Base-by-base conservation (phyloP, 1,284 basidiomycete genomes). In the Cryptococcus jaspeensis region DNA sequence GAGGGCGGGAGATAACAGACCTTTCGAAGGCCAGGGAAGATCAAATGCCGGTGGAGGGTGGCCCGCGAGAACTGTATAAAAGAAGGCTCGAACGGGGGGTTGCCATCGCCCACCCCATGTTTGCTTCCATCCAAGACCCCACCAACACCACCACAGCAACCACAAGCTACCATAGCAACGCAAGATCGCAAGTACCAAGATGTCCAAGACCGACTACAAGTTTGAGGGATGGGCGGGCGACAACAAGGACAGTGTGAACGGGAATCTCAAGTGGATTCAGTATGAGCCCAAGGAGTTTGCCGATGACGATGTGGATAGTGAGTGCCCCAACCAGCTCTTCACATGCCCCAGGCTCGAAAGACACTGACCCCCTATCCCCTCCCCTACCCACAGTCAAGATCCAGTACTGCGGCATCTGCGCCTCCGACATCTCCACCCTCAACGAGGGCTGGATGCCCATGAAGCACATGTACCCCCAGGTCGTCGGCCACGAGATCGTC, bases 401-500 rank as follows among this genome's bases (percentile, higher is more conserved):
- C 59, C 61, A 63, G 39, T 75, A 70, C 59, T 67, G 63, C 18
- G 72, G 72, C 55, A 64, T 74, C 51, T 71, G 70, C 50, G 69
- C 69, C 46, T 60, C 62, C 5, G 66, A 66, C 46, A 51, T 61
- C 25, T 64, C 64, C 37, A 62, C 60, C 37, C 49, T 60, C 18
- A 60, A 57, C 6, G 54, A 49, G 3, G 65, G 62, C 20, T 69
- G 67, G 67, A 50, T 50, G 3, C 53, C 56, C 36, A 46, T 56
- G 54, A 57, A 52, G n/a, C 47, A 42, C 11, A 53, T 49, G 38
- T 62, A 37, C 46, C 66, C 58, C 22, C 60, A 52, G 60, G 67
- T 66, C 55, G 78, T 76, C 11, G 81, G 81, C 15, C 81, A 82
- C 70, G 81, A 82, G 69, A 79, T 81, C 58, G 74, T 81, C 47